A percentile compares a stretch with the other conserved stretches of the same genome.
These are phyloP conservation scores for Suillus decipiens DNA, from an alignment of 768 basidiomycete genomes.

Conservation along the genomic window DNA sequence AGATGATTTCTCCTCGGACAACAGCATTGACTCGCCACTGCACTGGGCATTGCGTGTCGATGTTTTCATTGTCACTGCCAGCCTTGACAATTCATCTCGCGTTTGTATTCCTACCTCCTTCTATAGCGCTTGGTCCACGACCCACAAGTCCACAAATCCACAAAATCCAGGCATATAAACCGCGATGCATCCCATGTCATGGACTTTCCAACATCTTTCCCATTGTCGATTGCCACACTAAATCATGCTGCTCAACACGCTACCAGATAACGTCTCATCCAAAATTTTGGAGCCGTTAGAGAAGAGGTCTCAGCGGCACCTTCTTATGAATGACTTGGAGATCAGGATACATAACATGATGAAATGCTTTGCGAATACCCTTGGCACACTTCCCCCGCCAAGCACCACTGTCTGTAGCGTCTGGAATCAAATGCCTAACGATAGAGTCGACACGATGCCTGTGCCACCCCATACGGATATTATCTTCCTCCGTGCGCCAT, in stretches of 20 bases:
- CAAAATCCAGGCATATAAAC: slow-evolving; percentile 19
- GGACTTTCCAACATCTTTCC: neutral
- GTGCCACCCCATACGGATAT: slow-evolving; percentile 10
- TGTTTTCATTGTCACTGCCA: slow-evolving; percentile 7
- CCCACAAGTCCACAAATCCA: neutral
- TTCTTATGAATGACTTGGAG: slow-evolving; percentile 18
- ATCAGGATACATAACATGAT: slow-evolving; percentile 20
- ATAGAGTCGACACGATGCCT: slow-evolving; percentile 15
- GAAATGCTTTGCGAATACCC: slow-evolving; percentile 16
- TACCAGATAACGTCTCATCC: slow-evolving; percentile 3
- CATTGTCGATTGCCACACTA: neutral
- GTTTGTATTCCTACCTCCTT: slow-evolving; percentile 18
- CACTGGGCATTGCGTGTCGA: neutral
- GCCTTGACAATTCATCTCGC: slow-evolving; percentile 26
- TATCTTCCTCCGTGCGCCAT: slow-evolving; percentile 18
- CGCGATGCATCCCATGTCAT: neutral
- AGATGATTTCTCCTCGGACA: neutral
- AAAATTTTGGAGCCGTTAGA: slow-evolving; percentile 17
- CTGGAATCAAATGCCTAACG: slow-evolving; percentile 31
- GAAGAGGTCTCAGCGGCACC: slow-evolving; percentile 14
- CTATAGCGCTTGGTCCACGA: slow-evolving; percentile 19
- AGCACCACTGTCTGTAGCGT: slow-evolving; percentile 17
- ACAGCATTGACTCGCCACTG: neutral
- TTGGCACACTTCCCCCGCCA: slow-evolving; percentile 21
- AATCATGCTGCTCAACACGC: slow-evolving; percentile 11